Evolutionary conservation across 176 grass and related monocot species (phyloP), one percentile per base, ranked within the genome.

Genomic region (Rhynchospora pubera): DNA sequence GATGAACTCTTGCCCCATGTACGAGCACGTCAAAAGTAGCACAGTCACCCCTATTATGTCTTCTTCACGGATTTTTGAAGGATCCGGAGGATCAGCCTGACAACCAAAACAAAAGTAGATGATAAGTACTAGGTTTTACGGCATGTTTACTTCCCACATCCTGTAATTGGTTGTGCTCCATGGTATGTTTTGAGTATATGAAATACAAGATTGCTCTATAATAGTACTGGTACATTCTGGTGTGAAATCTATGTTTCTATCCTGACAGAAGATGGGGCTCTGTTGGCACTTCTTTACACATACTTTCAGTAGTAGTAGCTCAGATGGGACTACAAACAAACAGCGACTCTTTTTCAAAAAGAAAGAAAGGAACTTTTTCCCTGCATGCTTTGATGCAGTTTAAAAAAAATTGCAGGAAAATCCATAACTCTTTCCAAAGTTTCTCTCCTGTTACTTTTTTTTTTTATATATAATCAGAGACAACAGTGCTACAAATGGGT

Each of bases 41-140:
- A 99, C 96, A 0, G 96, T 99, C 47, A 99, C 96, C 11, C 96
- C 96, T 13, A 95, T 99, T 67, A 99, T 99, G 81, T 99, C 96
- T 86, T 99, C 87, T 82, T 99, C 96, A 11, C 92, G 83, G 4
- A 99, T 99, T 87, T 95, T 99, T 14, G 86, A 88, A 51, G 96
- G 92, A 74, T 99, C 92, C 2, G 96, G 96, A 11, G 96, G 96
- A 82, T 99, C 92, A 79, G 92, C 96, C 96, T 99, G 48, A 90
- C 83, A 86, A 30, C 19, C 30, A 75, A 30, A 45, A 62, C 9
- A 45, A 44, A 62, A 79, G 12, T 12, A 79, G 6, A 61, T 15
- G 9, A 23, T 61, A 45, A 14, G 22, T 28, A 23, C 9, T 5
- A 19, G 8, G 48, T 50, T 19, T 73, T 73, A 73, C 32, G 28